A percentile compares a stretch with the other conserved stretches of the same genome.
Evolutionary conservation across 2,329 filamentous ascomycete genomes (phyloP).

Genomic region (Cordyceps pruinosa): DNA sequence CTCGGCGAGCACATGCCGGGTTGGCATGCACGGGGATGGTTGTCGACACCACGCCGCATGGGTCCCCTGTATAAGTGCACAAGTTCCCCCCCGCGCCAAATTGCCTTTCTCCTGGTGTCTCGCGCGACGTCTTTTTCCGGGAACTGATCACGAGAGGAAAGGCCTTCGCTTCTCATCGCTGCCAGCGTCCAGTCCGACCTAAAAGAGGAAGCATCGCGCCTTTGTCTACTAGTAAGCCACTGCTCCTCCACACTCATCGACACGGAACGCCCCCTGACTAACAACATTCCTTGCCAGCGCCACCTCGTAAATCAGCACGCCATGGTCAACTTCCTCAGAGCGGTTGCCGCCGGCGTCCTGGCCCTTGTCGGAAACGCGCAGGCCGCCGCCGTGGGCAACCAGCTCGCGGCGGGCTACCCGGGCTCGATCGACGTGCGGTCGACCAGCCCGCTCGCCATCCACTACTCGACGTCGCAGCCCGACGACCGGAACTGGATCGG

Average conservation of each 20-base stretch:
- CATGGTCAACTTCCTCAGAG: conserved; percentile 9
- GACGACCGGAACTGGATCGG: conserved; percentile 11
- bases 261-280: no score
- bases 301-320: neutral
- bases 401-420: neutral
- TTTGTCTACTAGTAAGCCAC: neutral
- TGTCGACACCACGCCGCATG: neutral
- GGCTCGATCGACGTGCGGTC: conserved; percentile 3
- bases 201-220: no score
- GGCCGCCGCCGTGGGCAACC: conserved; percentile 5
- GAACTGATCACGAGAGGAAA: neutral
- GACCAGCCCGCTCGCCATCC: conserved; percentile 7
- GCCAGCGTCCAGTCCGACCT: no score
- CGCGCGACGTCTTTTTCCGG: neutral
- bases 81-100: neutral
- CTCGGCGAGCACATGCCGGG: neutral
- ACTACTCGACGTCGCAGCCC: conserved; percentile 10
- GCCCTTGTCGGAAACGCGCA: neutral
- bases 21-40: neutral
- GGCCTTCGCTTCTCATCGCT: neutral
- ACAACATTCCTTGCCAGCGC: neutral
- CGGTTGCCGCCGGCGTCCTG: neutral
- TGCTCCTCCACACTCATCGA: neutral
- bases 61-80: conserved; percentile 6
- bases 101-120: neutral